A percentile compares a stretch with the other conserved stretches of the same genome.
phyloP scores from a whole-genome alignment of 208 protist species.

The Trypanosoma rangeli region DNA sequence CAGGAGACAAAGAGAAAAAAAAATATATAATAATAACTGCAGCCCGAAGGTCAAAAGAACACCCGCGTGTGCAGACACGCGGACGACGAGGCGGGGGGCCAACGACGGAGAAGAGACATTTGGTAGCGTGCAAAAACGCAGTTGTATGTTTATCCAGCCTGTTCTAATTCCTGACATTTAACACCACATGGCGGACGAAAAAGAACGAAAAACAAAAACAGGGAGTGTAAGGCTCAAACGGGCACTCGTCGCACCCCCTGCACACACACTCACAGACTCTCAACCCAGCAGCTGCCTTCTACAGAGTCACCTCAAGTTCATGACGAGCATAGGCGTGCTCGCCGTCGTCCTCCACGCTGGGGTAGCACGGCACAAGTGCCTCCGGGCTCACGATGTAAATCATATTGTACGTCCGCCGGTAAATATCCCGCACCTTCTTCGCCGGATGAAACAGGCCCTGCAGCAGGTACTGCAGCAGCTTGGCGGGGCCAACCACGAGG shows the following conservation, averaged over 20 bases:
- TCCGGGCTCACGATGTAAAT: slow-evolving; percentile 97
- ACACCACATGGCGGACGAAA: slow-evolving; percentile 14
- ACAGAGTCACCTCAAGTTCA: slow-evolving; percentile 79
- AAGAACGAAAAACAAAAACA: slow-evolving; percentile 20
- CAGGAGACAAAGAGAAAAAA: not conserved
- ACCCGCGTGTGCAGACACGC: not conserved
- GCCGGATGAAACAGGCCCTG: slow-evolving; percentile 99
- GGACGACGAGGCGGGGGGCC: not conserved
- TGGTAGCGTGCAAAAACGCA: not conserved
- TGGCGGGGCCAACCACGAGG: slow-evolving; percentile 93
- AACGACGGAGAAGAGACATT: slow-evolving; percentile 1
- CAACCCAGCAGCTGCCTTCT: slow-evolving; percentile 10
- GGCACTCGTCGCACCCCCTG: not conserved
- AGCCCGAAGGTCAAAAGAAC: too few species aligned
- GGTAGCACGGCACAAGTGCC: slow-evolving; percentile 94
- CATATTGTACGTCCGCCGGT: slow-evolving; percentile 99
- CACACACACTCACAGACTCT: not conserved
- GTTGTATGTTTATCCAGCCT: not conserved
- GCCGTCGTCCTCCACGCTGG: slow-evolving; percentile 68
- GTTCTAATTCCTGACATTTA: not conserved
- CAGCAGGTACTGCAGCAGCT: slow-evolving; percentile 95
- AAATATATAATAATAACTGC: too few species aligned
- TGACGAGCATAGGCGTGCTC: slow-evolving; percentile 64
- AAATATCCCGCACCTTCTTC: slow-evolving; percentile 98
- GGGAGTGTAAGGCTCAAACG: not conserved